A percentile compares a stretch with the other conserved stretches of the same genome.
Evolutionary conservation across 2,329 filamentous ascomycete species (phyloP).

Genomic region (Pseudogymnoascus sp.): DNA sequence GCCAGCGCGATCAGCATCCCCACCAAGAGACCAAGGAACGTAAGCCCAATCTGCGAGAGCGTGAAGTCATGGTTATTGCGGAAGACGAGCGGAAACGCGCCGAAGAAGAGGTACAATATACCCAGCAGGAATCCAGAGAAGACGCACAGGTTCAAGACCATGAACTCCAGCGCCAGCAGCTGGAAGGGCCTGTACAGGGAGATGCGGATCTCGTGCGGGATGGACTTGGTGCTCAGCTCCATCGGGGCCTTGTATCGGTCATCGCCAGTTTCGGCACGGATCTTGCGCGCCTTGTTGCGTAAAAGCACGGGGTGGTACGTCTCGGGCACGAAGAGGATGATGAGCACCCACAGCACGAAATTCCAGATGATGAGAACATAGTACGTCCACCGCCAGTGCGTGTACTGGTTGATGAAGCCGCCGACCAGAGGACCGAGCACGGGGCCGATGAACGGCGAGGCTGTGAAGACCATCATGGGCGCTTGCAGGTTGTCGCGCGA

Average conservation of each 20-base stretch:
- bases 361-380: slow-evolving; percentile 81
- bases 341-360: slow-evolving; percentile 51
- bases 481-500: slow-evolving; percentile 57
- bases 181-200: slow-evolving; percentile 60
- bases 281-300: slow-evolving; percentile 58
- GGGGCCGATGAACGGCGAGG: slow-evolving; percentile 56
- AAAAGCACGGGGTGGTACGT: slow-evolving; percentile 76
- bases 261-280: slow-evolving; percentile 71
- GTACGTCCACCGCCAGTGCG: slow-evolving; percentile 73
- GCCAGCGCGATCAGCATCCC: slow-evolving; percentile 59
- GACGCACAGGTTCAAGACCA: slow-evolving; percentile 74
- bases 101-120: slow-evolving; percentile 85
- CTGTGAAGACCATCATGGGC: slow-evolving; percentile 76
- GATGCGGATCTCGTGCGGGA: slow-evolving; percentile 49
- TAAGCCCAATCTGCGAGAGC: slow-evolving; percentile 70
- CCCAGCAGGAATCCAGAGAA: slow-evolving; percentile 80
- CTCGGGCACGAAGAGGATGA: slow-evolving; percentile 72
- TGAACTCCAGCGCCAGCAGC: slow-evolving; percentile 72
- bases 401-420: slow-evolving; percentile 74
- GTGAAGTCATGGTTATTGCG: slow-evolving; percentile 64
- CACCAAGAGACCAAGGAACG: slow-evolving; percentile 63
- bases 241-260: slow-evolving; percentile 67
- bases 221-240: slow-evolving; percentile 63
- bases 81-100: slow-evolving; percentile 78
- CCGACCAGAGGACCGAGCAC: slow-evolving; percentile 55